Evolutionary conservation across 768 basidiomycete genomes (phyloP), one percentile per base, ranked within the genome.

Genomic region (Brasilioporus rufonigricans): DNA sequence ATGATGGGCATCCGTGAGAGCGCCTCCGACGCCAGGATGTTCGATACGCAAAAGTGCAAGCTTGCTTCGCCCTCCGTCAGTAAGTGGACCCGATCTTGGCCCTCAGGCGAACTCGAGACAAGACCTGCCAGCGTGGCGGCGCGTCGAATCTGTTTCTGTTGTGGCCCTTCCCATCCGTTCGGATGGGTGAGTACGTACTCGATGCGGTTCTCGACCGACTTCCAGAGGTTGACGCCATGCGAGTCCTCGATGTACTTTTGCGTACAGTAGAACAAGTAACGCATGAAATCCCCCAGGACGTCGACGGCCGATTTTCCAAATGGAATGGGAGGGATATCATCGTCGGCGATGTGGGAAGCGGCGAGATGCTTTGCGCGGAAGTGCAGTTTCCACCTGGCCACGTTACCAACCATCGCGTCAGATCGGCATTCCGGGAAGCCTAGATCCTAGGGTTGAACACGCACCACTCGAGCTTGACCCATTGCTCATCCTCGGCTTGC

Each of bases 291-390:
- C 0, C 43, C 62, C 1, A 69, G 55, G 4, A 69, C 57, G 14
- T 61, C 50, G 13, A 63, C 48, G 7, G 63, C 66, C 8, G 33
- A 56, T 45, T 56, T 66, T 1, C 55, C 54, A 5, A 56, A 18
- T 0, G 80, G 81, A 8, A 82, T 69, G 3, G 73, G 72, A 1
- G 74, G 75, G 11, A 79, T 46, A 9, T 73, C 70, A 16, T 67
- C 64, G 46, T 72, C 68, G 24, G 63, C 59, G 14, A 68, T 65
- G 14, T 16, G 4, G 68, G 66, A 16, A 70, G 64, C 21, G 65
- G 59, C 0, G 61, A 55, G 29, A 67, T 56, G 59, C 19, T 65
- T 65, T 9, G 73, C 49, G 4, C 66, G 65, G 61, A 77, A 52
- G 64, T 76, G 63, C 61, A 76, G 63, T 19, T 54, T 54, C 53